Base-by-base conservation (phyloP, 768 basidiomycete genomes). In the Pleurotus pulmonarius region DNA sequence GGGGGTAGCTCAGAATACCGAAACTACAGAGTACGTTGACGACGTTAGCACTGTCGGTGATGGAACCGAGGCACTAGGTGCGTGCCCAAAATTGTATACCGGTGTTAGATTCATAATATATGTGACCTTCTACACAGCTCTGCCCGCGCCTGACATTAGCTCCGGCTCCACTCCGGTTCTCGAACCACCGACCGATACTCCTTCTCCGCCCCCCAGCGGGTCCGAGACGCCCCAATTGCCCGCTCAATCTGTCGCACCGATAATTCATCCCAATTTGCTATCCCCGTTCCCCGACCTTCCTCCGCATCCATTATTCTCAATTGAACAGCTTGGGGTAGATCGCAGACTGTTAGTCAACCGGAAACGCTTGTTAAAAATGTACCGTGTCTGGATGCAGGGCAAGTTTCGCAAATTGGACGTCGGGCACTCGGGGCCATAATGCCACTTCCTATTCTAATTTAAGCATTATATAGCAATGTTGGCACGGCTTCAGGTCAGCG, bases 301-400 rank as follows among this genome's bases (percentile, higher is more conserved):
- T 12, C 63, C 77, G 1, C 83, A 85, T 46, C 84, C 87, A 4
- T 73, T 93, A 37, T 95, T 98, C 69, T 66, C 76, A n/a, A 80
- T 84, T n/a, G 83, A 87, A 56, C 90, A 93, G 64, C 78, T 98
- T 2, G 94, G 94, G 2, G 83, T 94, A 5, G 97, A 99, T 73
- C 77, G 94, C 5, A 80, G 97, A 43, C 72, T 99, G 56, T 77
- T 98, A 44, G 87, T 99, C 52, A 99, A 99, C 66, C 80, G 97
- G 46, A 98, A 97, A 72, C 78, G 92, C 57, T 90, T 94, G 72
- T 73, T 97, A 49, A 96, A 96, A 71, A 99, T 99, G 97, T 98
- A 96, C 68, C 78, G 97, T 46, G 89, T 94, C 0, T 96, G 93
- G 93, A 85, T 94, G 86, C 93, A 95, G 70, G 91, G 83, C 0